Evolutionary conservation across 2,329 filamentous ascomycete species (phyloP), one percentile per base, ranked within the genome.

Genomic region (Dendrostoma leiphaemia): DNA sequence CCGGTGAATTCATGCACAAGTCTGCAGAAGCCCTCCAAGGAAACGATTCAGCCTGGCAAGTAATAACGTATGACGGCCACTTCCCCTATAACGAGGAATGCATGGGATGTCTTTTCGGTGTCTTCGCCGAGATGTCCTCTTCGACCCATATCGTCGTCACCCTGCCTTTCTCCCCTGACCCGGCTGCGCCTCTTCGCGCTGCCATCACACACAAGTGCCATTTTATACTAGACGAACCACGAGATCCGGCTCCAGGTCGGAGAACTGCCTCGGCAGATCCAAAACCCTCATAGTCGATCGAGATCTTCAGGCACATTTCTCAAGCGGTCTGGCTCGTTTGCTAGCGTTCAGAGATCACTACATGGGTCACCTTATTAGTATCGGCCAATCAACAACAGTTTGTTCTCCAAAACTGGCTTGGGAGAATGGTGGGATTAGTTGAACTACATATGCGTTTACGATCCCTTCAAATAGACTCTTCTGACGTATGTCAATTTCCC

Each of bases 231-330:
- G 46, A 34, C n/a, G n/a, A 24, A 23, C 10, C 21, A 34, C 7
- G 50, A 41, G 48, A 43, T 47, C 46, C 56, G 17, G 29, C 32
- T 55, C 31, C 19, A n/a, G 21, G n/a, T 34, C 26, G 24, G 8
- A 48, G 21, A 44, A 21, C 46, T 41, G 46, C 32, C 47, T 40
- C 31, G 41, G 34, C 26, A 31, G 28, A 21, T 31, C 23, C 32
- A 21, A 26, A 44, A 50, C 26, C 19, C 21, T 23, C 29, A 46
- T 47, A 45, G 19, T 32, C 45, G 28, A 52, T 52, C 48, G 48
- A 55, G 48, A 47, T 55, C 38, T 35, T 26, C 13, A 34, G 31
- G 44, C 38, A 44, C 37, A 26, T 6, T 44, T n/a, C 37, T 35
- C 32, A 32, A 19, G n/a, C 5, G 12, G 28, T 10, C 28, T 50